phyloP scores from a whole-genome alignment of 2,329 filamentous ascomycete genomes.

The Ophiosphaerella herpotricha region DNA sequence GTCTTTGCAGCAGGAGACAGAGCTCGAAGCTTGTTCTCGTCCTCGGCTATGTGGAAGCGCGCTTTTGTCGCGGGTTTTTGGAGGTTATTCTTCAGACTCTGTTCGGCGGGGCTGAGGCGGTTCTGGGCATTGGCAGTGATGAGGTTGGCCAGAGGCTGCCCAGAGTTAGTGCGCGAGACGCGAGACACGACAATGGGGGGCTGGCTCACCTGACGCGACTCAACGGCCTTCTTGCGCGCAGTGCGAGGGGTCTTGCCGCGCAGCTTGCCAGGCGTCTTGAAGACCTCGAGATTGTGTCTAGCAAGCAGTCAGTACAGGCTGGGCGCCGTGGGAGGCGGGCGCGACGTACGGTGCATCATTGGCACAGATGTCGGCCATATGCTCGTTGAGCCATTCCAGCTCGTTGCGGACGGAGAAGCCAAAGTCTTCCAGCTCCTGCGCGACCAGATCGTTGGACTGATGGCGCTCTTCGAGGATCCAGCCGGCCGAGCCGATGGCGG shows the following conservation, averaged over 20 bases:
- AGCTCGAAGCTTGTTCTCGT: constrained; percentile 46
- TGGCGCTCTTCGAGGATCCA: constrained; percentile 88
- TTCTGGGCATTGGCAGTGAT: constrained; percentile 51
- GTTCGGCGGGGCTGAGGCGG: constrained; percentile 58
- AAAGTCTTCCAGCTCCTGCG: constrained; percentile 89
- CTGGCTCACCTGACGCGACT: constrained; percentile 66
- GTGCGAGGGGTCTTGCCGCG: constrained; percentile 81
- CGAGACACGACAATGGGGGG: constrained; percentile 51
- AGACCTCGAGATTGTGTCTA: constrained; percentile 91
- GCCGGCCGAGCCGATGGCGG: constrained; percentile 75
- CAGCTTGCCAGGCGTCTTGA: constrained; percentile 88
- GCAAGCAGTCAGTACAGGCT: constrained; percentile 25
- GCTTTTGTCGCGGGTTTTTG: constrained; percentile 63
- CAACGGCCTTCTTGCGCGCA: constrained; percentile 61
- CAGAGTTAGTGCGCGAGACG: constrained; percentile 24
- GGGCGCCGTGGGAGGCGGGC: constrained; percentile 7
- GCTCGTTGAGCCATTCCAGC: constrained; percentile 97
- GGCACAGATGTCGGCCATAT: constrained; percentile 93
- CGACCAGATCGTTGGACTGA: constrained; percentile 74
- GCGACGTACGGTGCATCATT: constrained; percentile 78
- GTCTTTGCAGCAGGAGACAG: constrained; percentile 33
- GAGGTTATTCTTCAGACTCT: constrained; percentile 54
- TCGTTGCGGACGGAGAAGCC: constrained; percentile 91
- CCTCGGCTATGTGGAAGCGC: constrained; percentile 64
- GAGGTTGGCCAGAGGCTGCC: constrained; percentile 55